Base-by-base conservation (phyloP, 192 early-diverging fungal genomes). In the Pilaira anomala region DNA sequence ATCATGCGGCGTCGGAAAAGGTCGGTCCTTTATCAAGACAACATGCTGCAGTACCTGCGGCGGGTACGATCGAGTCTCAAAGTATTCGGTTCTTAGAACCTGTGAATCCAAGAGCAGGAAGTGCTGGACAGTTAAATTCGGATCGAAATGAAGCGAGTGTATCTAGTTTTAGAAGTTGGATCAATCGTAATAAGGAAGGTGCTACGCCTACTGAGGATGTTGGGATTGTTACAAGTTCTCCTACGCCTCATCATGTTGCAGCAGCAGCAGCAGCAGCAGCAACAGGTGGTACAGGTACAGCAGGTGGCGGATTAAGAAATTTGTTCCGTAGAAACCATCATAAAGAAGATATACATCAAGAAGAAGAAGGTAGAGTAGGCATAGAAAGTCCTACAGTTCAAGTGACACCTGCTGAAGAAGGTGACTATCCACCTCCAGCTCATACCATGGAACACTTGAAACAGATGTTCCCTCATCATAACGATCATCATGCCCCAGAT, bases 31-130 rank as follows among this genome's bases (percentile, higher is more conserved):
- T 18, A 7, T 7, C 48, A 2, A 18, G 19, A 29, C 48, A 29
- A 24, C 48, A 52, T 18, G 1, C n/a, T n/a, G n/a, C n/a, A n/a
- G n/a, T 19, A 28, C 3, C 12, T 25, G 7, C 53, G 6, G 46
- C 24, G 16, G 24, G 48, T 30, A 29, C 19, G 9, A 48, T 25
- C 30, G 66, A 68, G 44, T 26, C 65, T 48, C 66, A 68, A n/a
- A 68, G 66, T 45, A 73, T 73, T 28, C 65, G 71, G 11, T 73
- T 73, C 48, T 33, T 73, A 6, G 71, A 73, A 21, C 71, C 71
- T 16, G 57, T 68, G 29, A 73, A 68, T 22, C 71, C 71, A 16
- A 66, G 71, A 18, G 9, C 14, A 16, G 39, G 29, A 4, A 58
- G 21, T 14, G 30, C 53, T 18, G 33, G n/a, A 6, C 29, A 39